Conservation (phyloP, 441 rosid species). For the Populus trichocarpa region DNA sequence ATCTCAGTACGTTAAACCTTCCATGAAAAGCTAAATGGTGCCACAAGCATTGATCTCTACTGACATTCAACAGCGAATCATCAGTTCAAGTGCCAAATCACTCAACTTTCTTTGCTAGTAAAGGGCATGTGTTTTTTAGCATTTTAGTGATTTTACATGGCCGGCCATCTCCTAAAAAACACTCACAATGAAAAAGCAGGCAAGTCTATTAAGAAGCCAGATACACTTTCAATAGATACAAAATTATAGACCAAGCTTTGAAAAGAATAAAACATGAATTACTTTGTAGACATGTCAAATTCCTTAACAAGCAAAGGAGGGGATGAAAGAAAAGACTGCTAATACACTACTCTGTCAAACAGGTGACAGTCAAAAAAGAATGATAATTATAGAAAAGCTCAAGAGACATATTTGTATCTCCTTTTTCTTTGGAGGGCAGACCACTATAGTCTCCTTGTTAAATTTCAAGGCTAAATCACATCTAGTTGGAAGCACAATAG, state of each 20-base stretch:
- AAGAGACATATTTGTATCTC: neutral
- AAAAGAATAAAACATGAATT: constrained; percentile 9
- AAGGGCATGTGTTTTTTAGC: no score
- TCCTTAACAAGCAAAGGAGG: neutral
- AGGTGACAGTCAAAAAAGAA: neutral
- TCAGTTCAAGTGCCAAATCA: no score
- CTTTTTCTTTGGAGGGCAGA: neutral
- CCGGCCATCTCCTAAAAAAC: no score
- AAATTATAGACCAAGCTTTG: neutral
- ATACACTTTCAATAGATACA: neutral
- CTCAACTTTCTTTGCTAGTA: no score
- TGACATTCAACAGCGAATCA: no score
- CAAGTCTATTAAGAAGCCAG: neutral
- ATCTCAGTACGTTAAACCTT: no score
- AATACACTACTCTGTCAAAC: neutral
- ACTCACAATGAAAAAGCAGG: neutral
- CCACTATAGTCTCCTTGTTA: neutral
- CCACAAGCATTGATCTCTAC: no score
- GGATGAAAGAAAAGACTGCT: neutral
- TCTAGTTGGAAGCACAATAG: neutral
- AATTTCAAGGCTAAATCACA: neutral
- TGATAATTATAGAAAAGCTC: neutral
- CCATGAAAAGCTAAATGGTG: no score
- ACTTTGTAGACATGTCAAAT: neutral
- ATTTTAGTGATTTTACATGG: no score